phyloP scores from a whole-genome alignment of 208 protist species.

The Acanthamoeba triangularis region DNA sequence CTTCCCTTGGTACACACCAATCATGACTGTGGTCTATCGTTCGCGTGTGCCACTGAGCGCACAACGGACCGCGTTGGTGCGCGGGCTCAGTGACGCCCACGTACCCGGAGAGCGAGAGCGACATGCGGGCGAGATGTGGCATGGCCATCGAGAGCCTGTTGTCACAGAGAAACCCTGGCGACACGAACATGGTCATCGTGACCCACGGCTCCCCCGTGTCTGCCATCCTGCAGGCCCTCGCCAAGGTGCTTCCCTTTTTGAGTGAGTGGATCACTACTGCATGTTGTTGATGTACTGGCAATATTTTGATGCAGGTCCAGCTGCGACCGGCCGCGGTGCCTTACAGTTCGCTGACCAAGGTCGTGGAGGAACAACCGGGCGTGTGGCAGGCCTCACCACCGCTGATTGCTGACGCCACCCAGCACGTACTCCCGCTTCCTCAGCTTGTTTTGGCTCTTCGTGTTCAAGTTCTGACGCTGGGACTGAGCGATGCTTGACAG shows the following conservation, averaged over 20 bases:
- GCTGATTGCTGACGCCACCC: not conserved
- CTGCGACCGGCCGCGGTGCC: not conserved
- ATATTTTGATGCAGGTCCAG: not conserved
- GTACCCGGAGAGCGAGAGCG: not conserved
- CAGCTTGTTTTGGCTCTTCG: no score
- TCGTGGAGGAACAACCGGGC: not conserved
- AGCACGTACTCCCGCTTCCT: not conserved
- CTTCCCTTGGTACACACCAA: not conserved
- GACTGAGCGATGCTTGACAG: no score
- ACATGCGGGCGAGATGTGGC: not conserved
- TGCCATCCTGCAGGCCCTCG: not conserved
- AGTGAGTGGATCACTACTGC: no score
- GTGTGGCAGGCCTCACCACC: not conserved
- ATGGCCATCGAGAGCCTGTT: not conserved
- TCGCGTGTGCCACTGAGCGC: not conserved
- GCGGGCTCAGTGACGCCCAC: not conserved
- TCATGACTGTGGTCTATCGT: not conserved
- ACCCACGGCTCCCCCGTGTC: not conserved
- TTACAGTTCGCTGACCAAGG: constrained; percentile 13
- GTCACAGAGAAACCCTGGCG: not conserved
- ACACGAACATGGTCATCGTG: not conserved
- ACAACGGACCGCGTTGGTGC: no score
- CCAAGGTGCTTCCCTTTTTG: not conserved
- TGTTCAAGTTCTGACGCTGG: no score
- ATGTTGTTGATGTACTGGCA: no score